Evolutionary conservation across 2,329 filamentous ascomycete species (phyloP).

Genomic region (Ophiognomonia clavigignenti-juglandacearum): DNA sequence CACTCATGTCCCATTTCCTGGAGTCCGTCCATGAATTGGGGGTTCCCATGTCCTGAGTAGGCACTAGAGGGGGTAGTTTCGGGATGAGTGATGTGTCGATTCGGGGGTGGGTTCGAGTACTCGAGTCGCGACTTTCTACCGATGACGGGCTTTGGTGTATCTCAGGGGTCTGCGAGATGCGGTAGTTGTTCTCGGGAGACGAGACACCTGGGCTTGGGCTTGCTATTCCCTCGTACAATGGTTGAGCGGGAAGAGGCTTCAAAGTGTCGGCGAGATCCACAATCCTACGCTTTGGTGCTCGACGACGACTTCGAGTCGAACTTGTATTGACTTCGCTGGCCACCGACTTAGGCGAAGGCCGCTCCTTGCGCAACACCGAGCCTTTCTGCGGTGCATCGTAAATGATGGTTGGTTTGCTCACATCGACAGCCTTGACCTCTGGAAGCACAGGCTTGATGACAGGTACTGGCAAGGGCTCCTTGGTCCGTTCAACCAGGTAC

Average conservation of each 20-base stretch:
- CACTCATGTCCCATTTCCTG: constrained; percentile 61
- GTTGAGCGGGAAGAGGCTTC: constrained; percentile 32
- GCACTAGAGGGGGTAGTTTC: constrained; percentile 27
- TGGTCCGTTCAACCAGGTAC: constrained; percentile 74
- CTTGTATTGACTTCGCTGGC: constrained; percentile 55
- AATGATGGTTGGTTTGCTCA: constrained; percentile 62
- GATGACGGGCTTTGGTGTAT: constrained; percentile 27
- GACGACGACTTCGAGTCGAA: constrained; percentile 52
- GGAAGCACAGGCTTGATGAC: constrained; percentile 66
- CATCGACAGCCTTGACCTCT: constrained; percentile 58
- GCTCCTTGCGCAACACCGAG: constrained; percentile 54
- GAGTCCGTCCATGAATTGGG: constrained; percentile 35
- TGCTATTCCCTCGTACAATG: constrained; percentile 20
- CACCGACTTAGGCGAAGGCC: constrained; percentile 45
- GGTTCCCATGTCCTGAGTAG: constrained; percentile 24
- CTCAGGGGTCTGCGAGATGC: constrained; percentile 39
- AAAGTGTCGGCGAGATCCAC: constrained; percentile 59
- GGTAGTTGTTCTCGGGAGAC: constrained; percentile 33
- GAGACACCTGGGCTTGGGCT: constrained; percentile 21
- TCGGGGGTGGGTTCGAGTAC: constrained; percentile 28
- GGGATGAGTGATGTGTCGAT: constrained; percentile 33
- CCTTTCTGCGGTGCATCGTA: constrained; percentile 44
- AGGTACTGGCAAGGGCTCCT: constrained; percentile 70
- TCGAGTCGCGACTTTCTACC: constrained; percentile 29
- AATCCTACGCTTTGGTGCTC: constrained; percentile 58